A percentile compares a stretch with the other conserved stretches of the same genome.
Evolutionary conservation across 1,139 yeast genomes (phyloP).

Genomic region (Arxiozyma heterogenica): DNA sequence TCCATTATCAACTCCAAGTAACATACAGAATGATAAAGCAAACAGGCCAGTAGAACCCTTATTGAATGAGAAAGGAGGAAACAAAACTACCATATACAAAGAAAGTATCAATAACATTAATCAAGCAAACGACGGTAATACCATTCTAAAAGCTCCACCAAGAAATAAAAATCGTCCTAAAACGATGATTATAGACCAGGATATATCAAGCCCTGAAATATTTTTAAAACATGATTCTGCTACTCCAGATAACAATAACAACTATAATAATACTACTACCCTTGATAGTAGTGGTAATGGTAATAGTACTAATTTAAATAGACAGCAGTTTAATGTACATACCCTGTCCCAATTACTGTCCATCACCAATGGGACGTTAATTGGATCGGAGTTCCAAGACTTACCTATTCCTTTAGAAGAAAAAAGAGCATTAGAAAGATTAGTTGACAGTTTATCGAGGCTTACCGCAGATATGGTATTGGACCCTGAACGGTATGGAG

Average conservation of each 20-base stretch:
- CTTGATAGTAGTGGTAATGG: not conserved
- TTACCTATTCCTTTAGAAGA: slow-evolving; percentile 70
- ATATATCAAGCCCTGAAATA: slow-evolving; percentile 2
- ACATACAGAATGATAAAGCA: slow-evolving; percentile 3
- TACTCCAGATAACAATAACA: not conserved
- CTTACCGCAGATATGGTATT: slow-evolving; percentile 83
- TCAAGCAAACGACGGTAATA: slow-evolving; percentile 6
- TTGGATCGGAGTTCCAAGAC: slow-evolving; percentile 51
- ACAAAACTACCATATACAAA: slow-evolving; percentile 5
- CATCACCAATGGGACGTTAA: slow-evolving; percentile 46
- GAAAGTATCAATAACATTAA: slow-evolving; percentile 5
- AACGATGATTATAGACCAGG: slow-evolving; percentile 21
- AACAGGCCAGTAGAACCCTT: not conserved
- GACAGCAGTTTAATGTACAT: slow-evolving; percentile 12
- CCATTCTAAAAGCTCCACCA: slow-evolving; percentile 28
- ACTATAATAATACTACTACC: not conserved
- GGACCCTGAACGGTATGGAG: slow-evolving; percentile 69
- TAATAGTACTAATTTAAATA: no score
- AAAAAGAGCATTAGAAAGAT: slow-evolving; percentile 69
- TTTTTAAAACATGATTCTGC: not conserved
- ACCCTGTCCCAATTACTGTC: slow-evolving; percentile 51
- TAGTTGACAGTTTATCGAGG: slow-evolving; percentile 75
- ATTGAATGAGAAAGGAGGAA: not conserved
- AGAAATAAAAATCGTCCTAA: slow-evolving; percentile 27
- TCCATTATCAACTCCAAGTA: slow-evolving; percentile 13